These are phyloP conservation scores for Metschnikowia bowlesiae DNA, from an alignment of 805 yeast species.

Conservation along the genomic window DNA sequence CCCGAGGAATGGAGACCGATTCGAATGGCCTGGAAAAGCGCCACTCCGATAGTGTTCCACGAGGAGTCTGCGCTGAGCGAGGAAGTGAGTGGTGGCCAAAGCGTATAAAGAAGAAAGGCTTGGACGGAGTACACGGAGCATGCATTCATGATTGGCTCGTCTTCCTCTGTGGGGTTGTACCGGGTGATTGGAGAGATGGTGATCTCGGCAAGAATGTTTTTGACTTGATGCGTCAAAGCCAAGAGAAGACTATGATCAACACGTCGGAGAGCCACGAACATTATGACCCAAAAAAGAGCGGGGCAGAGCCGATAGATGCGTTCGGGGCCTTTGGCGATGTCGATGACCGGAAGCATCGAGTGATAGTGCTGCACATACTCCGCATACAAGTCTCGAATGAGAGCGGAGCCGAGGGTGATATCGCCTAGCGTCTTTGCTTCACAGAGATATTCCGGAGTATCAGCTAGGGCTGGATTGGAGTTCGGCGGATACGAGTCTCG, in stretches of 20 bases:
- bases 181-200: conserved; percentile 88
- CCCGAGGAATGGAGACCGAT: conserved; percentile 77
- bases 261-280: conserved; percentile 78
- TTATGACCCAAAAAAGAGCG: conserved; percentile 87
- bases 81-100: conserved; percentile 96
- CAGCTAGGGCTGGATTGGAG: background rate
- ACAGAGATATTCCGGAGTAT: conserved; percentile 39
- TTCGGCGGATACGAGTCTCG: background rate
- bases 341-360: conserved; percentile 83
- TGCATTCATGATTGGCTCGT: conserved; percentile 79
- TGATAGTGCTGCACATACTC: conserved; percentile 81
- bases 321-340: conserved; percentile 77
- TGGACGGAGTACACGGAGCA: conserved; percentile 93
- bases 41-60: conserved; percentile 93
- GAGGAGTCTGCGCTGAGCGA: conserved; percentile 93
- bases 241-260: conserved; percentile 46
- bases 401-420: conserved; percentile 54
- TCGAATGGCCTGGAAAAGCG: conserved; percentile 86
- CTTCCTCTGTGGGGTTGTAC: conserved; percentile 71
- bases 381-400: conserved; percentile 56
- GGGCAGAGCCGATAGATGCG: conserved; percentile 76
- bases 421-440: conserved; percentile 69
- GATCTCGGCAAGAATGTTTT: conserved; percentile 76
- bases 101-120: conserved; percentile 80
- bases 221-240: conserved; percentile 62